A percentile compares a stretch with the other conserved stretches of the same genome.
phyloP scores from a whole-genome alignment of 352 stramenopile species.

The Phytophthora palmivora region DNA sequence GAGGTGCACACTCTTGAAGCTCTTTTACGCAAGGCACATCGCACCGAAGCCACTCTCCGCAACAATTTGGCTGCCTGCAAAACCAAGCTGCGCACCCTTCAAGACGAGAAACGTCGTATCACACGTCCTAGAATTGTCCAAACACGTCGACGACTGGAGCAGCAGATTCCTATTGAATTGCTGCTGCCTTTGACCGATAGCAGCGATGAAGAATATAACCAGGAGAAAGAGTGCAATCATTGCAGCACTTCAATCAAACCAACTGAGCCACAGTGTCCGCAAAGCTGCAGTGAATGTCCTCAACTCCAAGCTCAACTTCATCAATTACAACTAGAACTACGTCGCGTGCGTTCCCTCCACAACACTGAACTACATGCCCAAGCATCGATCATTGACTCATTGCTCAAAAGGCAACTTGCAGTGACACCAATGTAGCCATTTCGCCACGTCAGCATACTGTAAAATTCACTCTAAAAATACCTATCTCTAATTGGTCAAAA shows the following conservation, averaged over 20 bases:
- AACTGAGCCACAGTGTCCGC: conserved; percentile 3
- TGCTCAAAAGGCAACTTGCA: conserved; percentile 25
- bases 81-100: conserved; percentile 20
- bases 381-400: conserved; percentile 25
- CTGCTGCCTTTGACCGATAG: conserved; percentile 31
- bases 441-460: conserved; percentile 26
- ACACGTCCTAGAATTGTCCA: not conserved
- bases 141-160: conserved; percentile 6
- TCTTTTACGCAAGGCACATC: conserved; percentile 38
- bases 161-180: conserved; percentile 28
- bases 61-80: conserved; percentile 35
- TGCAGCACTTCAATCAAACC: not conserved
- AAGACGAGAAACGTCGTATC: conserved; percentile 30
- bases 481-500: conserved; percentile 23
- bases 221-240: conserved; percentile 5
- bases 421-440: conserved; percentile 30
- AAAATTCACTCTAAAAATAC: not conserved
- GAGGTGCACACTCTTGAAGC: conserved; percentile 30
- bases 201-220: conserved; percentile 27
- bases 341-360: conserved; percentile 39
- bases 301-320: conserved; percentile 30
- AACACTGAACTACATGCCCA: conserved; percentile 46
- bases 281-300: conserved; percentile 30
- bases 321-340: conserved; percentile 33
- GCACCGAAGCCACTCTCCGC: conserved; percentile 38